Evolutionary conservation across 331 rosid genomes (phyloP).

Genomic region (Pyracantha coccinea): DNA sequence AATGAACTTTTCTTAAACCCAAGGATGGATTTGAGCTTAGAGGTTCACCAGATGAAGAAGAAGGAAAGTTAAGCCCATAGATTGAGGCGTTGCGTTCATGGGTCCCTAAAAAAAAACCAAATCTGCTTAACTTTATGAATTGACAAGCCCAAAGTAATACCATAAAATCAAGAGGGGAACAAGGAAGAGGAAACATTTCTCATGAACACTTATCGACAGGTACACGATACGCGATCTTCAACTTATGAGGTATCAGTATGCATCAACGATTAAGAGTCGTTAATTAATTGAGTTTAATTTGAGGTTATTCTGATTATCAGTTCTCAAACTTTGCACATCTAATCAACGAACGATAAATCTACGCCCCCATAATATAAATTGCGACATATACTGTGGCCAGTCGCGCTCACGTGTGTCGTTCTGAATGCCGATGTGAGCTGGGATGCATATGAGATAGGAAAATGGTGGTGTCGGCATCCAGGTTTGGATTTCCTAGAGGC

Average conservation of each 20-base stretch:
- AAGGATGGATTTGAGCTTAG: too few species aligned
- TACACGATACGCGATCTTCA: neutral
- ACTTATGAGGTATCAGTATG: neutral
- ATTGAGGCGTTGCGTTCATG: neutral
- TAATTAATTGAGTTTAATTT: too few species aligned
- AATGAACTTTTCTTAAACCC: neutral
- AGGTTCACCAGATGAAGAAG: too few species aligned
- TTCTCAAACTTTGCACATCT: neutral
- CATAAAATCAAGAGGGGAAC: neutral
- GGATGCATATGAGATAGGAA: neutral
- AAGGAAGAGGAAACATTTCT: neutral
- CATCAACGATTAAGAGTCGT: neutral
- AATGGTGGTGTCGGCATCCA: constrained; percentile 14
- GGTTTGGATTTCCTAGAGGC: neutral
- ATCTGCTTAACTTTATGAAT: neutral
- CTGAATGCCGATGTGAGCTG: neutral
- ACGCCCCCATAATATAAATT: too few species aligned
- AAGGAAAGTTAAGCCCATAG: neutral
- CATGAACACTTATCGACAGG: too few species aligned
- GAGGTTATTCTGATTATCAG: too few species aligned
- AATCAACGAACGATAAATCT: too few species aligned
- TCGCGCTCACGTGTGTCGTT: fast-evolving
- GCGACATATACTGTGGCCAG: fast-evolving
- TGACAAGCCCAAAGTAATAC: neutral
- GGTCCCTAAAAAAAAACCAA: neutral